Evolutionary conservation across 768 basidiomycete species (phyloP), one percentile per base, ranked within the genome.

Genomic region (Hygrocybe punicea): DNA sequence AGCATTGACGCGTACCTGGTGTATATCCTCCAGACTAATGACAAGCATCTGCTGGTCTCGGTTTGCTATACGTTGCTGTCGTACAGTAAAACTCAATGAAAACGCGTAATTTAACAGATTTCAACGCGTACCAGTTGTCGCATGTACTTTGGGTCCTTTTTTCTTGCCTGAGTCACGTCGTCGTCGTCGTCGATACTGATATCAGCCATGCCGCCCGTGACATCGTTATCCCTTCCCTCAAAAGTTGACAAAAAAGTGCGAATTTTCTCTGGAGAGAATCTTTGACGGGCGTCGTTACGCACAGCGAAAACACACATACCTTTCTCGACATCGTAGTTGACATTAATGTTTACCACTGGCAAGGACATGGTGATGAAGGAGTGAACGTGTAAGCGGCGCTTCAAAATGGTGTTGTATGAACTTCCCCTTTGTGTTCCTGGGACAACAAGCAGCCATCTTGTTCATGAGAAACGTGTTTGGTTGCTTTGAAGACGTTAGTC

Each of bases 61-160:
- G 72, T 99, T 96, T 50, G 96, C 92, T 58, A 99, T 84, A 44
- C 78, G 77, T 94, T 93, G 92, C 93, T 95, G 65, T 25, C 63
- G 23, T 35, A 40, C 14, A 45, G 37, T 71, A 54, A 69, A 61
- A 63, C 54, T 55, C 63, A 66, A 65, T 57, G 46, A 62, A 51
- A 58, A 73, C 65, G 63, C 70, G 68, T 70, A 62, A 62, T 65
- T 63, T 61, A 60, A 53, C 46, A 45, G 35, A 34, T 17, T 53
- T 13, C 40, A 3, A 74, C 68, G 70, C 85, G 67, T 72, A 96
- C 93, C 65, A 97, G 75, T 65, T 91, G 89, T 24, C 79, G 74
- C 81, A 91, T 87, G 70, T 97, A 97, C 73, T 94, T 95, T 19
- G 83, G 62, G 36, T 78, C 71, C 53, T 71, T 78, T 44, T 63